These are phyloP conservation scores for Vigna angularis DNA, from an alignment of 306 rosid species.

Conservation along the genomic window DNA sequence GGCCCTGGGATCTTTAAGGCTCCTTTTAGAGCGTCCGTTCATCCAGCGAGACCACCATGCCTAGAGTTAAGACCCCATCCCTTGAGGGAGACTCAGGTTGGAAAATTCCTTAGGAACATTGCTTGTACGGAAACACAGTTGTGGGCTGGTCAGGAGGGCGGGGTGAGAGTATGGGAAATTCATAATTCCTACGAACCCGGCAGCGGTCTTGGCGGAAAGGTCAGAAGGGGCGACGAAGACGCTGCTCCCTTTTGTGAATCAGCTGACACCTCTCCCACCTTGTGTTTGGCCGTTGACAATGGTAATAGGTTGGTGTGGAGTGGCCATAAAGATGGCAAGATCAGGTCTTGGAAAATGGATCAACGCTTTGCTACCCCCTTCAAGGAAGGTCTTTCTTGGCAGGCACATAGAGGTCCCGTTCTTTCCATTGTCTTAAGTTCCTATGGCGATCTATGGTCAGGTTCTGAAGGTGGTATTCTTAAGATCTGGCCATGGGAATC, in stretches of 20 bases:
- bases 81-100: slow-evolving; percentile 89
- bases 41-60: slow-evolving; percentile 88
- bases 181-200: slow-evolving; percentile 67
- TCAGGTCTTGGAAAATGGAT: slow-evolving; percentile 90
- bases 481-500: slow-evolving; percentile 99
- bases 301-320: slow-evolving; percentile 79
- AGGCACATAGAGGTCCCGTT: slow-evolving; percentile 89
- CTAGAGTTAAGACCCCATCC: slow-evolving; percentile 96
- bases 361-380: slow-evolving; percentile 72
- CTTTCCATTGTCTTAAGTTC: slow-evolving; percentile 72
- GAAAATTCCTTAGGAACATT: slow-evolving; percentile 84
- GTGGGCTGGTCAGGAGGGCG: slow-evolving; percentile 97
- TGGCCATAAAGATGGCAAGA: slow-evolving; percentile 97
- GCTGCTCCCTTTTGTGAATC: slow-evolving; percentile 93
- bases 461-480: slow-evolving; percentile 88
- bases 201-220: slow-evolving; percentile 75
- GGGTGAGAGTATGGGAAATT: slow-evolving; percentile 85
- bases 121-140: slow-evolving; percentile 85
- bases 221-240: slow-evolving; percentile 90
- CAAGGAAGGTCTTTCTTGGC: slow-evolving; percentile 99
- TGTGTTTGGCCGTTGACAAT: slow-evolving; percentile 68
- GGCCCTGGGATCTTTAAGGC: slow-evolving; percentile 66
- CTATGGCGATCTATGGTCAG: slow-evolving; percentile 95
- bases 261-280: slow-evolving; percentile 71
- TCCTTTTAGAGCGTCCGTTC: slow-evolving; percentile 83